Evolutionary conservation across 148 eudicot species (phyloP), one percentile per base, ranked within the genome.

Genomic region (Camellia japonica): DNA sequence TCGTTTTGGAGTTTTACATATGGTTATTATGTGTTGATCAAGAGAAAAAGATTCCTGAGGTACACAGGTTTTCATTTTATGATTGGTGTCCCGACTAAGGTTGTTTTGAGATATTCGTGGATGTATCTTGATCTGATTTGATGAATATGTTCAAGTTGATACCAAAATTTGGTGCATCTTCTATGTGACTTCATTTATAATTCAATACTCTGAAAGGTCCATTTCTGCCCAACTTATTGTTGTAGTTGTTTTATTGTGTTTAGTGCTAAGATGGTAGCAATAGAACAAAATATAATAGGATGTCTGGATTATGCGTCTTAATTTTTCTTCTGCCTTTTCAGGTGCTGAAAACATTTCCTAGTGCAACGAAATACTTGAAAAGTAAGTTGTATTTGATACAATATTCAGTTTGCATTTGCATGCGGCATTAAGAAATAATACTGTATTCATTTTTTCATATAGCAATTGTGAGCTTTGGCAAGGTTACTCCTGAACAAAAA

Each of bases 381-480:
- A 30, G 38, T 30, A 30, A 30, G 38, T 30, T 30, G 38, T 30
- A 30, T 30, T 30, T 30, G 38, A 30, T 30, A 30, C 38, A 30
- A 30, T 30, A 30, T 30, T 30, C 38, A 30, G 38, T 30, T 30
- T 30, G 38, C 38, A 30, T 30, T 30, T 30, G 38, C 38, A 30
- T 30, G 38, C 38, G 38, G 38, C 38, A 30, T 30, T 30, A 30
- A 30, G 38, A 30, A 30, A 30, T 30, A 30, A 30, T 30, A 30
- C 38, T 30, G 38, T 30, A 30, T 30, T 30, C 38, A 62, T 73
- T 41, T 70, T 72, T 12, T 68, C 73, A 13, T 85, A 74, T 87
- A 96, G 99, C 95, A 78, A 84, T 96, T 85, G 97, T 96, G 86
- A 96, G 99, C 85, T 96, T 96, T 82, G 99, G 98, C 77, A 82